Evolutionary conservation across 192 early-diverging fungal genomes (phyloP), one percentile per base, ranked within the genome.

Genomic region (Obelidium mucronatum): DNA sequence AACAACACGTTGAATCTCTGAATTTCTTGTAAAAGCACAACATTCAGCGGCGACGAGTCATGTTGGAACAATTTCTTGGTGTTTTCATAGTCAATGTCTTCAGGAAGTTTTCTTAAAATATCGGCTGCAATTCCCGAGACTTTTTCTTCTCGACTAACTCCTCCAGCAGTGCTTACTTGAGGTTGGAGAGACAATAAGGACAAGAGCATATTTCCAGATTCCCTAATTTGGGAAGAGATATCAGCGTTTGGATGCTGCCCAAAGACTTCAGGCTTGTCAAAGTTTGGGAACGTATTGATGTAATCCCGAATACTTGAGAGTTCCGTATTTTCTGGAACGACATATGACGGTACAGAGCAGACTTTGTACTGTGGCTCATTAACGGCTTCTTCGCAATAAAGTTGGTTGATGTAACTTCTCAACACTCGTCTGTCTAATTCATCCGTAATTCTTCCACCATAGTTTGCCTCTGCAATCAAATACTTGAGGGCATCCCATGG

Each of bases 401-500:
- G 72, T 22, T 65, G 40, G 61, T 86, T 90, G 82, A 90, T 90
- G 64, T 90, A 90, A 68, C 84, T 86, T 53, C 88, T 74, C 36
- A 89, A 59, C 22, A 90, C 80, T 11, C 89, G 73, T 3, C 89
- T 63, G 66, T 90, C 89, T 88, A 88, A 90, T 63, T 90, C 89
- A 55, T 90, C 89, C 0, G 89, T 90, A 17, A 90, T 78, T 17
- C 89, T 73, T 4, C 89, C 89, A 37, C 89, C 89, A 72, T 90
- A 90, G 60, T 90, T 90, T 52, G 89, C 89, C 73, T 90, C 89
- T 15, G 88, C 86, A 65, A 90, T 90, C 36, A 90, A 77, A 68
- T 90, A 90, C 69, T 86, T 90, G 11, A 90, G 66, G 2, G 89
- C 89, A 75, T 90, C 89, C 89, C 89, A 90, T 4, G 89, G 89